Evolutionary conservation across 2,329 filamentous ascomycete genomes (phyloP), one percentile per base, ranked within the genome.

Genomic region (Ascocoryne sarcoides): DNA sequence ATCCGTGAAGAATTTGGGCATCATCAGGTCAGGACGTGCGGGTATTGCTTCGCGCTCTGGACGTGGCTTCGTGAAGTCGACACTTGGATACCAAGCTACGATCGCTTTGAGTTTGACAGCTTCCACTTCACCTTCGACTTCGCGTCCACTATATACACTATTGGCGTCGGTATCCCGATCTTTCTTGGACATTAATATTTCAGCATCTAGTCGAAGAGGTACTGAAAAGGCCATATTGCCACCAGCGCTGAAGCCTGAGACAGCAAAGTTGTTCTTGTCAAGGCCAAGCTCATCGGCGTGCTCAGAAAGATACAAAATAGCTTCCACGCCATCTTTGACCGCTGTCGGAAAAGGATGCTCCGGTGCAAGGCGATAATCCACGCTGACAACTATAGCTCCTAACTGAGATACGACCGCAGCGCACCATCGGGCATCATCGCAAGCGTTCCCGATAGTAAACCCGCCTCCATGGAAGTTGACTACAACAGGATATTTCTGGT

Each of bases 391-490:
- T 15, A 81, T 62, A 2, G 57, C 51, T 7, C 42, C 48, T 23
- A 58, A 74, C 35, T 72, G 66, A 33, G 70, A 61, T 32, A 71
- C 60, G 4, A 76, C 68, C 30, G 67, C 62, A 4, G 69, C 66
- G 9, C 69, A 71, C 64, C 75, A 80, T 12, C 74, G 68, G 5
- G 73, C 69, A 47, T 81, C 77, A 52, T 81, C 73, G 7, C 70
- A 73, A 5, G 70, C 73, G 37, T 67, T 64, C 15, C 78, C 78
- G 19, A 80, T 62, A 9, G 45, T 72, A 60, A 78, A 81, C 12
- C 77, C 78, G 18, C 78, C 79, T 23, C 77, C 77, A 53, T 82
- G 78, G 51, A 78, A 77, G 54, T 79, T 78, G 48, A 82, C 64
- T 28, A 82, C 63, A 12, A 71, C 69, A 0, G 76, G 60, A 29